phyloP scores from a whole-genome alignment of 495 filamentous ascomycete species.

The Diplogelasinospora grovesii region DNA sequence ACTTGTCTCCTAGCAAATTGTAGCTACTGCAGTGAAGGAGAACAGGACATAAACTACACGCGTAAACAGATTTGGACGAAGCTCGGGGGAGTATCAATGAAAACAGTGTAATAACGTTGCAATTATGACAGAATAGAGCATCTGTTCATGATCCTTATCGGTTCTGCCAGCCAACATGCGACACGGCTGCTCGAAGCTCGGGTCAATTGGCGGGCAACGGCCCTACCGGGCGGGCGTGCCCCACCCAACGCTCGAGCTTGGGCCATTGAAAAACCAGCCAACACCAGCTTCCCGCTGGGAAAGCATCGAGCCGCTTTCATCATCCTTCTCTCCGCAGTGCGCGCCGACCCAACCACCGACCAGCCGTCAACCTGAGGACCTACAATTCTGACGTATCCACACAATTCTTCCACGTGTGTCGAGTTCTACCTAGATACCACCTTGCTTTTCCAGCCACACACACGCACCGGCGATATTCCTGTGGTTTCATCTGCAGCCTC shows the following conservation, averaged over 20 bases:
- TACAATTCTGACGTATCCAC: constrained; percentile 13
- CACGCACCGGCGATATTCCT: constrained; percentile 1
- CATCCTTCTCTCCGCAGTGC: constrained; percentile 19
- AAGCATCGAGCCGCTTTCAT: constrained; percentile 20
- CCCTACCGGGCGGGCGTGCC: too few relatives aligned
- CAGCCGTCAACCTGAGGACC: constrained; percentile 18
- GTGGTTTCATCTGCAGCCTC: constrained; percentile 2
- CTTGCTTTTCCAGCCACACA: not conserved
- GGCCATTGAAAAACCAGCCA: constrained; percentile 25
- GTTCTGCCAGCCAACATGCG: too few relatives aligned
- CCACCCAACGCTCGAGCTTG: constrained; percentile 19
- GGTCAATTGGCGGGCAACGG: too few relatives aligned
- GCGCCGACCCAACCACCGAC: constrained; percentile 16
- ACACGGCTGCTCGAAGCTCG: too few relatives aligned
- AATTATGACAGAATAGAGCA: too few relatives aligned
- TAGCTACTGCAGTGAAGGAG: too few relatives aligned
- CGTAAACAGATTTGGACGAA: too few relatives aligned
- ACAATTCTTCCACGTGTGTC: constrained; percentile 17
- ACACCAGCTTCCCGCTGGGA: constrained; percentile 15
- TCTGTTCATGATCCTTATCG: too few relatives aligned
- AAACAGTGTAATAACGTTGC: too few relatives aligned
- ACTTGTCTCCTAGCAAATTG: too few relatives aligned
- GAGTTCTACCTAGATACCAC: constrained; percentile 7
- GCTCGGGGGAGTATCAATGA: too few relatives aligned
- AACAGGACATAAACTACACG: too few relatives aligned